Evolutionary conservation across 306 rosid genomes (phyloP), one percentile per base, ranked within the genome.

Genomic region (Inga leiocalycina): DNA sequence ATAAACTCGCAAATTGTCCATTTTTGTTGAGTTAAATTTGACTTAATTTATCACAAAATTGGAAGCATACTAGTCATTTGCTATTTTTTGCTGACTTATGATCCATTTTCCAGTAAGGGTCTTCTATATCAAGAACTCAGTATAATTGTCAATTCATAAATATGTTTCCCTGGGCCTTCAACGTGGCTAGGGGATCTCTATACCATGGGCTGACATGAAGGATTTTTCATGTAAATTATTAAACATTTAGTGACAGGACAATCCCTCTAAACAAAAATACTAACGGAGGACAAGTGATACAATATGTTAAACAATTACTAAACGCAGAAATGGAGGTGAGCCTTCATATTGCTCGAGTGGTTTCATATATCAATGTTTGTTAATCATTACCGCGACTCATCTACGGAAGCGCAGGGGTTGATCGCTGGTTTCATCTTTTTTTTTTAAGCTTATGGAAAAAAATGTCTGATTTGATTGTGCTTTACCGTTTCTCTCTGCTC

Each of bases 61-160:
- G 41, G 70, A 75, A 75, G 76, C 48, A 2, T 61, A 32, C 59
- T 34, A n/a, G 76, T 70, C 82, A 14, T 59, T 82, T 64, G 48
- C 59, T 69, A 10, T 15, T 69, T 68, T 35, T 79, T 48, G 41
- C 71, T 30, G 1, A 45, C 13, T 19, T 32, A 14, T 51, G 46
- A 4, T 20, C 13, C 56, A 59, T 39, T 44, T 70, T 77, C 80
- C 80, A 48, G 69, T 62, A n/a, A 72, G 54, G 64, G 7, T 43
- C 74, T 17, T 56, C 44, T 80, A 30, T 56, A 10, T 74, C 8
- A 10, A 44, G 20, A 68, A 35, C 20, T 68, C 14, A 7, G 74
- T 24, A 78, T 61, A 52, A 64, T 4, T 7, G 14, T 32, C 20
- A 20, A 68, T 65, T 74, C 74, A 54, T 27, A 43, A 54, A 35